A percentile compares a stretch with the other conserved stretches of the same genome.
Evolutionary conservation across 23 red algal genomes (phyloP).

Genomic region (Rhodosorus marinus): DNA sequence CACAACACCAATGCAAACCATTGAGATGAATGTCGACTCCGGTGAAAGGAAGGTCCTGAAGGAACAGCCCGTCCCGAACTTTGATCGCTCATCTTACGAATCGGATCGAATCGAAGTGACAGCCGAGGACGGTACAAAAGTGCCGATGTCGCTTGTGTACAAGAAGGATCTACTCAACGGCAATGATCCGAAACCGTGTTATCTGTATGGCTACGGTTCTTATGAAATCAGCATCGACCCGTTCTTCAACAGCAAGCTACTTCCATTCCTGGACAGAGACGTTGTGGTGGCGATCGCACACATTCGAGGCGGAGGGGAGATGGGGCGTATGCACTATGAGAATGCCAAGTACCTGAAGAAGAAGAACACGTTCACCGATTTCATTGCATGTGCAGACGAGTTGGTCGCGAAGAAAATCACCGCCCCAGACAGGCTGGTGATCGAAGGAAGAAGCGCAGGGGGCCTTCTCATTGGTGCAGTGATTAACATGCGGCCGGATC

Average conservation of each 20-base stretch:
- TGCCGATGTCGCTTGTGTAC: conserved; percentile 62
- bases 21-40: conserved; percentile 6
- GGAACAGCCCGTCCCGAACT: conserved; percentile 31
- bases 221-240: conserved; percentile 79
- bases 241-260: conserved; percentile 20
- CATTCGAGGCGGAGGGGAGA: conserved; percentile 65
- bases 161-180: conserved; percentile 7
- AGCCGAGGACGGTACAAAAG: conserved; percentile 27
- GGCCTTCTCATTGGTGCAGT: conserved; percentile 57
- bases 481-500: conserved; percentile 62
- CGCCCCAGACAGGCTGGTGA: conserved; percentile 12
- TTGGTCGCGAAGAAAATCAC: conserved; percentile 13
- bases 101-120: conserved; percentile 41
- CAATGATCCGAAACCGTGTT: conserved; percentile 13
- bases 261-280: conserved; percentile 53
- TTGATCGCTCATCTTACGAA: conserved; percentile 13
- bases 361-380: conserved; percentile 67
- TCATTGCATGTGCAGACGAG: conserved; percentile 35
- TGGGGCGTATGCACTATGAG: conserved; percentile 55
- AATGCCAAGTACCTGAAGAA: conserved; percentile 45
- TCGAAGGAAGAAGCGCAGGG: conserved; percentile 58
- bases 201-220: conserved; percentile 67
- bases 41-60: conserved; percentile 22
- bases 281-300: conserved; percentile 56
- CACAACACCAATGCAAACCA: conserved; percentile 39